These are phyloP conservation scores for Penicillium griseofulvum DNA, from an alignment of 2,329 filamentous ascomycete species.

Conservation along the genomic window DNA sequence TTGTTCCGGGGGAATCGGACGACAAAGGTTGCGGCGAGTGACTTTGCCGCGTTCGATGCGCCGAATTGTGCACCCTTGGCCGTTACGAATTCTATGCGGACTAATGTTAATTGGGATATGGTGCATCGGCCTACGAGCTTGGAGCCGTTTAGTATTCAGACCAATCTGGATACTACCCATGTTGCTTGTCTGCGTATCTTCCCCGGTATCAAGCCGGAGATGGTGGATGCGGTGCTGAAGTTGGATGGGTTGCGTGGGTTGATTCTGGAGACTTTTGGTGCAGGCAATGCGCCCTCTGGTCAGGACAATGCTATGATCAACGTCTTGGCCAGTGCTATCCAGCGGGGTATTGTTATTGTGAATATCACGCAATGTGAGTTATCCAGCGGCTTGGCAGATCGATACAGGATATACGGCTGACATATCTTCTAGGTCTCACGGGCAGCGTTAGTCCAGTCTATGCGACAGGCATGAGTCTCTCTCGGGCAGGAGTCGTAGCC, in stretches of 20 bases:
- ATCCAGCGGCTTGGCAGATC: slow-evolving; percentile 30
- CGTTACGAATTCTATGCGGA: slow-evolving; percentile 74
- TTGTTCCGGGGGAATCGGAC: slow-evolving; percentile 85
- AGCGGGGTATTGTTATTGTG: slow-evolving; percentile 78
- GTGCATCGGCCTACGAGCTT: slow-evolving; percentile 72
- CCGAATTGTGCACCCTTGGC: slow-evolving; percentile 84
- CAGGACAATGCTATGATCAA: slow-evolving; percentile 74
- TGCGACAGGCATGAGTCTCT: slow-evolving; percentile 72
- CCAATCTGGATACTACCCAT: slow-evolving; percentile 77
- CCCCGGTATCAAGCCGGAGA: slow-evolving; percentile 88
- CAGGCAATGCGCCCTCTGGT: slow-evolving; percentile 84
- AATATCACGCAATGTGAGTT: slow-evolving; percentile 84
- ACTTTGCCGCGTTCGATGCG: slow-evolving; percentile 82
- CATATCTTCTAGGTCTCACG: slow-evolving; percentile 46
- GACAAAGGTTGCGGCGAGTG: slow-evolving; percentile 82
- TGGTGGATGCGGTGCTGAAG: slow-evolving; percentile 80
- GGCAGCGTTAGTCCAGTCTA: slow-evolving; percentile 77
- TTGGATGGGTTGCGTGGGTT: slow-evolving; percentile 75
- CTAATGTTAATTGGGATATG: slow-evolving; percentile 76
- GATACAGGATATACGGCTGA: slow-evolving; percentile 37
- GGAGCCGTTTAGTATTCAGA: slow-evolving; percentile 70
- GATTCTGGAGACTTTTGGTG: slow-evolving; percentile 87
- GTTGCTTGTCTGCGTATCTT: slow-evolving; percentile 88
- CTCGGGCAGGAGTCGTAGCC: slow-evolving; percentile 80
- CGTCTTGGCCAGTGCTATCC: slow-evolving; percentile 73